phyloP scores from a whole-genome alignment of 2,329 filamentous ascomycete genomes.

The Pseudocercospora cruenta region DNA sequence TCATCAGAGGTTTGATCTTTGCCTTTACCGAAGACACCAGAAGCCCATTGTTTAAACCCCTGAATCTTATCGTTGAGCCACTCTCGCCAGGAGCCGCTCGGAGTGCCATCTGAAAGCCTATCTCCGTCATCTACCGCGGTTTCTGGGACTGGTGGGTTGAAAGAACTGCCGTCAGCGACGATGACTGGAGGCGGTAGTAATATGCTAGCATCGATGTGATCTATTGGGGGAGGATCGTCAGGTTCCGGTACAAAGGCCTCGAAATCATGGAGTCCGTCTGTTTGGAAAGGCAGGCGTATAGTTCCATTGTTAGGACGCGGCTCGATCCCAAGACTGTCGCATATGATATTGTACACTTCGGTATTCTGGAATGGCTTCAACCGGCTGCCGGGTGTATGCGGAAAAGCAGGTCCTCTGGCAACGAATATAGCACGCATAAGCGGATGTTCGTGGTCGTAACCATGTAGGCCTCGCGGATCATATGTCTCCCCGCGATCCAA shows the following conservation, averaged over 20 bases:
- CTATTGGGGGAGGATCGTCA: conserved; percentile 26
- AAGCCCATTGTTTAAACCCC: conserved; percentile 39
- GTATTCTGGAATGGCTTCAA: conserved; percentile 85
- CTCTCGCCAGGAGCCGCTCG: conserved; percentile 32
- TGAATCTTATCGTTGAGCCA: conserved; percentile 40
- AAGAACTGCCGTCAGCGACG: conserved; percentile 10
- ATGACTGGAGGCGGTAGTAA: conserved; percentile 21
- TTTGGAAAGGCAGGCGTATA: conserved; percentile 69
- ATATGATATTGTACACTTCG: conserved; percentile 92
- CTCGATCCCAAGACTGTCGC: conserved; percentile 76
- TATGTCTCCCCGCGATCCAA: conserved; percentile 69
- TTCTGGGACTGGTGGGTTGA: conserved; percentile 26
- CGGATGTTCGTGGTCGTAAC: conserved; percentile 92
- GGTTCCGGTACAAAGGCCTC: conserved; percentile 22
- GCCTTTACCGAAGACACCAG: conserved; percentile 28
- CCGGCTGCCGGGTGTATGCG: conserved; percentile 78
- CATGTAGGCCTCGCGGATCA: conserved; percentile 82
- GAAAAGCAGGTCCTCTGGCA: conserved; percentile 88
- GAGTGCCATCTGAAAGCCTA: background rate
- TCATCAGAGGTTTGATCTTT: conserved; percentile 4
- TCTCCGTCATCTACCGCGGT: conserved; percentile 19
- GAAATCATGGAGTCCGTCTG: conserved; percentile 61
- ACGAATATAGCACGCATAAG: conserved; percentile 97
- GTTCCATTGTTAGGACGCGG: conserved; percentile 88
- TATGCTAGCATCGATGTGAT: conserved; percentile 13